Conservation (phyloP, 2,329 filamentous ascomycete species). For the Chaetomiaceae sp. region DNA sequence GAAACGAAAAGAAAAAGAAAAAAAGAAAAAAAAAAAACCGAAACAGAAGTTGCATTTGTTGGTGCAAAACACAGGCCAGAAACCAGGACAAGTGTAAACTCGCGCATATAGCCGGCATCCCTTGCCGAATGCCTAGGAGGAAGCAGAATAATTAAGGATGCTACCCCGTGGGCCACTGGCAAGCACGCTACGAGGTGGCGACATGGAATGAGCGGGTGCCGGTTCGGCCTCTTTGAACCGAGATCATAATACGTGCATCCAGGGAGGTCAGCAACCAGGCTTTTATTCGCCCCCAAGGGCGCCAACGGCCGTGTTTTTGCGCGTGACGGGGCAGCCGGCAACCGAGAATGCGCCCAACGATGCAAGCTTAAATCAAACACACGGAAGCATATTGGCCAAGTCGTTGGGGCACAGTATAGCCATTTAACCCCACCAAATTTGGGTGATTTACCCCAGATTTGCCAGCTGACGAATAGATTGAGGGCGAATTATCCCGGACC, state of each 20-base stretch:
- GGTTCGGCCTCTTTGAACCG: slow-evolving; percentile 11
- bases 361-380: slow-evolving; percentile 6
- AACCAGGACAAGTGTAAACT: not conserved
- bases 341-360: slow-evolving; percentile 4
- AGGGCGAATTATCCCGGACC: slow-evolving; percentile 21
- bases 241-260: not conserved
- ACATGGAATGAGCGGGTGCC: slow-evolving; percentile 1
- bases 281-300: slow-evolving; percentile 5
- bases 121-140: slow-evolving; percentile 9
- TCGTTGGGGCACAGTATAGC: not conserved
- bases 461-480: slow-evolving; percentile 23
- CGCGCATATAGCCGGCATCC: not conserved
- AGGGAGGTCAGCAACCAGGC: not conserved
- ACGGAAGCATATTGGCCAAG: slow-evolving; percentile 5
- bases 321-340: not conserved
- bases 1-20: too few species aligned
- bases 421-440: slow-evolving; percentile 19
- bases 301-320: not conserved
- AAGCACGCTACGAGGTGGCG: slow-evolving; percentile 3
- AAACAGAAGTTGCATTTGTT: not conserved
- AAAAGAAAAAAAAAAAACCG: too few species aligned
- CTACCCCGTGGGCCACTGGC: not conserved
- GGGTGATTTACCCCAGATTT: slow-evolving; percentile 29
- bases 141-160: slow-evolving; percentile 11
- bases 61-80: too few species aligned